Evolutionary conservation across 495 filamentous ascomycete genomes (phyloP), one percentile per base, ranked within the genome.

Genomic region (Astrothelium subdiscretum): DNA sequence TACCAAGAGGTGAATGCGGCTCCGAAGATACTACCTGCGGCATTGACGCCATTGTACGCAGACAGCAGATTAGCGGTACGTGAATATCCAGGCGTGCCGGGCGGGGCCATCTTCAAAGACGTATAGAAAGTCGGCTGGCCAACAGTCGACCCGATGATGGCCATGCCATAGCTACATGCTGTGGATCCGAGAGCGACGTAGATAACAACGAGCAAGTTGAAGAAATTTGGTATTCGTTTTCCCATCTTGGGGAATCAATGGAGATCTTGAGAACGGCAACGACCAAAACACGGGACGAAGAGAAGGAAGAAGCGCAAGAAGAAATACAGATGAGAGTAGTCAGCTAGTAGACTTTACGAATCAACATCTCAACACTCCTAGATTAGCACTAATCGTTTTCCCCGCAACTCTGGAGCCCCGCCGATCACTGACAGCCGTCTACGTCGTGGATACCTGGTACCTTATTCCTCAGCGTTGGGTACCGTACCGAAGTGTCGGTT

Each of bases 51-150:
- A 62, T 80, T 82, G 51, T 77, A 73, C 0, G 77, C 78, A 18
- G 77, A 76, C 42, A 81, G 77, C 29, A 71, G 67, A 2, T 75
- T 73, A 2, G 79, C 76, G 1, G 79, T 81, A n/a, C 70, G 73
- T 20, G 61, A 67, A 59, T 81, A 81, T 24, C 78, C 79, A 6
- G 62, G 69, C 32, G 75, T 68, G 32, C 69, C 73, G 32, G 72
- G 67, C 0, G 59, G 54, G 2, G 78, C 76, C 0, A 81, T 74
- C 24, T 73, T 63, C 63, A 81, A 75, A 67, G 76, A 77, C 12
- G 61, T 66, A 67, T 78, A 81, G 73, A 78, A 81, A 63, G 74
- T 74, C 4, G 78, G 78, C 62, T 81, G 80, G 26, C 80, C 80
- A 61, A 83, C 76, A 0, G 79, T 81, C 48, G 78, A 79, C 20